Evolutionary conservation across 768 basidiomycete species (phyloP), one percentile per base, ranked within the genome.

Genomic region (Boletus subparvulus): DNA sequence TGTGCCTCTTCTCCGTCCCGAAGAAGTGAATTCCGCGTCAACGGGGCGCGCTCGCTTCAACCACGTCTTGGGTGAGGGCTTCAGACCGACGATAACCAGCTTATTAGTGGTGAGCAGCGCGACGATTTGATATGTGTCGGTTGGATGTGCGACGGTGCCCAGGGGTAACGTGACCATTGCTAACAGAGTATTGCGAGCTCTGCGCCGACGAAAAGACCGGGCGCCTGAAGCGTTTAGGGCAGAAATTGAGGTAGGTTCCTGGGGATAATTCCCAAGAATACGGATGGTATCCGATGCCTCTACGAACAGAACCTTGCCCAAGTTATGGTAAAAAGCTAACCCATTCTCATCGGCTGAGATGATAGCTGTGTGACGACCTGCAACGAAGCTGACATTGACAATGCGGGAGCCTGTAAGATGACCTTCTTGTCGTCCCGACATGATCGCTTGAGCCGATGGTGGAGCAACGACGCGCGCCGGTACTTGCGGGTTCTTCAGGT

Each of bases 271-370:
- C 1, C 97, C 97, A 3, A 98, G 80, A 50, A 99, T 92, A 17
- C 97, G 87, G 44, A 98, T 80, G 35, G 92, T 92, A 69, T 99
- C 97, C 16, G 91, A 86, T 13, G 95, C 94, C 45, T 98, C 95
- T 7, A 99, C 88, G 61, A 97, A 97, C 14, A 98, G 78, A 12
- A 98, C 87, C 70, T 92, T 95, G 28, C 97, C 94, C 5, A 99
- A 76, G 52, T 89, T 91, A 73, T 98, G 95, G 69, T 92, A 97
- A 73, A 99, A 99, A 0, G 94, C 92, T 10, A 98, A 80, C 1
- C 97, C 97, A 61, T 81, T 75, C 55, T 96, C 91, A 68, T 98
- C 97, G 3, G 92, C 90, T 5, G 88, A 88, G 40, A 98, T 84
- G 48, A 98, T 81, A 6, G 93, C 94, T 3, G 97, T 98, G 64